Evolutionary conservation across 441 rosid species (phyloP), one percentile per base, ranked within the genome.

Genomic region (Arabidopsis lyrata): DNA sequence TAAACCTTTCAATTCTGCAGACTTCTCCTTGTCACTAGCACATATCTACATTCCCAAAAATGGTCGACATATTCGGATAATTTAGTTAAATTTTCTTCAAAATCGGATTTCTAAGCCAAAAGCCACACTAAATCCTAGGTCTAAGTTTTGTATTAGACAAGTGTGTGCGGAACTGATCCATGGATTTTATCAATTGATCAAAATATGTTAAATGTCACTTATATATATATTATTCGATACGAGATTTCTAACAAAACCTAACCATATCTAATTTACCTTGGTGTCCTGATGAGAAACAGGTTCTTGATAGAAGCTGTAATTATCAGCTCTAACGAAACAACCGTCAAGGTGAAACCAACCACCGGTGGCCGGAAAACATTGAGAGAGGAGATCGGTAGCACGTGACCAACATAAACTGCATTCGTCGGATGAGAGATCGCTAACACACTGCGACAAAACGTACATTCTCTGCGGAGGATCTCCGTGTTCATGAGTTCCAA

Each of bases 301-400:
- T 64, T 86, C 85, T 8, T 59, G 72, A 32, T 55, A 81, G 72
- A 87, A 87, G 63, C 81, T 77, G 57, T 82, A 86, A 74, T 84
- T 86, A 50, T 80, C 92, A 16, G 67, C 78, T 68, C 88, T 78
- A 8, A 81, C 70, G 64, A 84, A 87, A 74, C 89, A 86, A 4
- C 92, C 88, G 49, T 85, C 93, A 48, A 85, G 71, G 73, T 78
- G 80, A 78, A 86, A 79, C 35, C 85, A 83, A 31, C 83, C 89
- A 8, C 86, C 88, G 63, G 82, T 69, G 64, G 74, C 45, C 1
- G 90, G 86, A 44, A 85, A 76, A 76, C 89, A 86, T 2, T 53
- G 60, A n/a, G 76, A 66, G 59, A 83, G 67, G 42, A 82, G 73
- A 14, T 70, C 74, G 24, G 66, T 62, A 32, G 84, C 82, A 36